phyloP scores from a whole-genome alignment of 345 rosid species.

The Eucalyptus coolabah region DNA sequence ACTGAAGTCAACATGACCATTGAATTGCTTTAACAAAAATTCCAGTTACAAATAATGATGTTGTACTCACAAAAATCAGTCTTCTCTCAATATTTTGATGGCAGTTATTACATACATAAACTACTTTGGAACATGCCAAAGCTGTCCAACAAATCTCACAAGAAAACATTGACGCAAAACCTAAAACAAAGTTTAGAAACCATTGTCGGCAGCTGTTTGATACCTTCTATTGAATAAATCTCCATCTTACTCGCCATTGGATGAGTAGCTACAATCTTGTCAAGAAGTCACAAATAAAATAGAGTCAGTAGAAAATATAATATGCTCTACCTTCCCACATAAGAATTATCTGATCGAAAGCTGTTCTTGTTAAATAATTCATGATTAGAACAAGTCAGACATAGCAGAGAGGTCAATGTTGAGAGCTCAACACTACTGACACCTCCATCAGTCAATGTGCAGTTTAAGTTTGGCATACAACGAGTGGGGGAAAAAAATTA shows the following conservation, averaged over 20 bases:
- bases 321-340: background rate
- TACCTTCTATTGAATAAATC: background rate
- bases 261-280: background rate
- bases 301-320: background rate
- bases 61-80: background rate
- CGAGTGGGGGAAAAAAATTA: background rate
- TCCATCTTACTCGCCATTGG: background rate
- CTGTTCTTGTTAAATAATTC: background rate
- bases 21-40: background rate
- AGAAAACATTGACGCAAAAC: background rate
- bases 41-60: background rate
- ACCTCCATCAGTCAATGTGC: background rate
- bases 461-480: background rate
- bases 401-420: background rate
- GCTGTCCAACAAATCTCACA: background rate
- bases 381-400: background rate
- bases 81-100: background rate
- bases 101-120: background rate
- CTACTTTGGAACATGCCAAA: background rate
- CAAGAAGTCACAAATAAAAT: background rate
- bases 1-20: background rate
- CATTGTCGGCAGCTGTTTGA: background rate
- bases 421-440: background rate
- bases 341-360: background rate
- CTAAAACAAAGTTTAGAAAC: background rate